Evolutionary conservation across 2,329 filamentous ascomycete species (phyloP).

Genomic region (Hymenoscyphus infarciens): DNA sequence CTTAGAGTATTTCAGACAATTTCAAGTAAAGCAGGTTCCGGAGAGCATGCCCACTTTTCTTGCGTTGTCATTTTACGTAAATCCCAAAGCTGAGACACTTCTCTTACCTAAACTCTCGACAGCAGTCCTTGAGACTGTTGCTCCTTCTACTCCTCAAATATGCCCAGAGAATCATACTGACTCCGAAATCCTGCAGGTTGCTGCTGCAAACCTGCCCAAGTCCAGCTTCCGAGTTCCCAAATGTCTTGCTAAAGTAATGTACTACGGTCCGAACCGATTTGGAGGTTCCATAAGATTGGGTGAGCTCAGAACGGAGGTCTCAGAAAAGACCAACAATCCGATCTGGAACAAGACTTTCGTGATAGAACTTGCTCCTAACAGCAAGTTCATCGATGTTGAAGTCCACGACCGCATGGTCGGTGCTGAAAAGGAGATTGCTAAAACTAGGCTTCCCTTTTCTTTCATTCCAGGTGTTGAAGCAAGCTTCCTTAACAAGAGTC

Average conservation of each 20-base stretch:
- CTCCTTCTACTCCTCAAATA: no score
- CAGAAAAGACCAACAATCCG: constrained; percentile 18
- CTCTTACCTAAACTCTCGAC: no score
- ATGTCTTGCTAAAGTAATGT: constrained; percentile 15
- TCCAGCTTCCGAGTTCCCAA: constrained; percentile 16
- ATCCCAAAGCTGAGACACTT: no score
- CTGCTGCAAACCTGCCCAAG: constrained; percentile 19
- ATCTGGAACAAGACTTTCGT: constrained; percentile 23
- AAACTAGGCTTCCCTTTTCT: constrained; percentile 14
- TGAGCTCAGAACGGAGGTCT: constrained; percentile 20
- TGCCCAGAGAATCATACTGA: no score
- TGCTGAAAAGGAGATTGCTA: constrained; percentile 16
- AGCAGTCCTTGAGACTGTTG: no score
- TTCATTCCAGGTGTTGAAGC: constrained; percentile 23
- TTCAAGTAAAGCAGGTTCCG: no score
- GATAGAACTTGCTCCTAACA: constrained; percentile 7
- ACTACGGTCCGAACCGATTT: constrained; percentile 14
- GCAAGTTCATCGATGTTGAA: constrained; percentile 22
- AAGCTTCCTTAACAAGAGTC: constrained; percentile 20
- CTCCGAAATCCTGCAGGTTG: constrained; percentile 3
- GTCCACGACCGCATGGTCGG: constrained; percentile 19
- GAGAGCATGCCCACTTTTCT: no score
- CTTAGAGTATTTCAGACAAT: no score
- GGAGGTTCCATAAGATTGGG: constrained; percentile 9
- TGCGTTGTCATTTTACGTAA: no score